phyloP scores from a whole-genome alignment of 176 grass and related monocot species.

The Aegilops bicornis region DNA sequence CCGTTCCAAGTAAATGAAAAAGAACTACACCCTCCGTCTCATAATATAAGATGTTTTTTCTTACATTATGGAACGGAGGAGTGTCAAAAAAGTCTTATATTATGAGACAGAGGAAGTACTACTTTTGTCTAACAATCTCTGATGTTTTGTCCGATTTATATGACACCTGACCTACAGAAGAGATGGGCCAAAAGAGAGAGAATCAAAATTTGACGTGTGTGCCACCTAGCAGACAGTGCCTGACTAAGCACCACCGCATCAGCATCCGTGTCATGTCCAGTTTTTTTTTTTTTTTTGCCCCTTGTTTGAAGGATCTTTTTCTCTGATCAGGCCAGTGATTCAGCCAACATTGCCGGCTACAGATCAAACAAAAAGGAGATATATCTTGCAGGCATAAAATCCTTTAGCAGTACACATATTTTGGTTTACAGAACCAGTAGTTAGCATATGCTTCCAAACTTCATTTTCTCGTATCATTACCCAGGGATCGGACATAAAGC shows the following conservation, averaged over 20 bases:
- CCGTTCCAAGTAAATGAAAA: too few species aligned
- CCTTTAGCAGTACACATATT: too few species aligned
- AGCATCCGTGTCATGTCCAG: neutral
- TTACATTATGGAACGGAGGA: too few species aligned
- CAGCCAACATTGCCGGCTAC: neutral
- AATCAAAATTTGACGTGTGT: constrained; percentile 22
- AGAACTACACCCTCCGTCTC: too few species aligned
- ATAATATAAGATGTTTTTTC: too few species aligned
- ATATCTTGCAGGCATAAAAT: neutral
- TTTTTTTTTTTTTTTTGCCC: neutral
- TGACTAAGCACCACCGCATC: neutral
- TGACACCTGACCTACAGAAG: too few species aligned
- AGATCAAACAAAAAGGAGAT: constrained; percentile 14
- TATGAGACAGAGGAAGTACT: too few species aligned
- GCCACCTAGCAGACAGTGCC: neutral
- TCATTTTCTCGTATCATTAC: constrained; percentile 11
- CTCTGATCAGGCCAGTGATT: too few species aligned
- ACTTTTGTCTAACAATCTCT: too few species aligned
- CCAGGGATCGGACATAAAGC: constrained; percentile 29
- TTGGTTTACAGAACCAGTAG: neutral
- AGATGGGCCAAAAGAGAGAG: neutral
- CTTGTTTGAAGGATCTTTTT: neutral
- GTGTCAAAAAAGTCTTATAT: too few species aligned
- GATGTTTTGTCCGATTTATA: too few species aligned
- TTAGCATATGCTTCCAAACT: constrained; percentile 15